These are phyloP conservation scores for Actinidia arguta DNA, from an alignment of 179 eudicot genomes.

Conservation along the genomic window DNA sequence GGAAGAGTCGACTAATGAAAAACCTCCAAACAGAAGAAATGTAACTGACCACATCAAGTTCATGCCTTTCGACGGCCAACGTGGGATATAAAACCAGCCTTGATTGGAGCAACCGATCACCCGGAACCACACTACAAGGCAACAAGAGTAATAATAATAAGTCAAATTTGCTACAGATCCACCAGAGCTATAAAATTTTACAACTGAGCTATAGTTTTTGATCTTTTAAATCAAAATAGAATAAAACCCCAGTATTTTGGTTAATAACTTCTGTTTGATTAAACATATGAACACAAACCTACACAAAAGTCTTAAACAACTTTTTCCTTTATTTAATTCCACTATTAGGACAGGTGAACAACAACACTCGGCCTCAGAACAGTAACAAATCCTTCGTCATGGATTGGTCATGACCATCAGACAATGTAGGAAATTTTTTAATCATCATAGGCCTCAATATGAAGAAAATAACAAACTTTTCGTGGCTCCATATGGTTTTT, in stretches of 20 bases:
- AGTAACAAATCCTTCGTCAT: constrained; percentile 12
- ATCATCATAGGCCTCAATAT: constrained; percentile 36
- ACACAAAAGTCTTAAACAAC: not conserved
- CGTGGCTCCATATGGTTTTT: too few relatives aligned
- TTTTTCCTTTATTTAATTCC: not conserved
- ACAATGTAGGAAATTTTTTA: constrained; percentile 40
- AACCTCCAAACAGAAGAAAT: not conserved
- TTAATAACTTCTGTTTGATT: too few relatives aligned
- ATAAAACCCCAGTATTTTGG: not conserved
- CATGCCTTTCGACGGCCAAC: constrained; percentile 22
- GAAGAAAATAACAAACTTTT: too few relatives aligned
- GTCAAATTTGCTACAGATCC: not conserved
- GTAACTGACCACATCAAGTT: not conserved
- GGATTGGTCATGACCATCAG: constrained; percentile 33
- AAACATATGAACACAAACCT: not conserved
- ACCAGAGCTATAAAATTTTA: too few relatives aligned
- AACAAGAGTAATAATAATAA: not conserved
- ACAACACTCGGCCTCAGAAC: constrained; percentile 35
- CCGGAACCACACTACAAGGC: constrained; percentile 46
- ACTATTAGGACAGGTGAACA: not conserved
- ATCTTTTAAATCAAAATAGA: not conserved
- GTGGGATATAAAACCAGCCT: constrained; percentile 30
- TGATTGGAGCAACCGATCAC: constrained; percentile 40
- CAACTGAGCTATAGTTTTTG: not conserved
- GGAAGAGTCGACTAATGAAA: too few relatives aligned